Percentiles rank a stretch among this genome's conserved stretches.
Evolutionary conservation across 306 rosid species (phyloP).

Genomic region (Sicyos baderoa): DNA sequence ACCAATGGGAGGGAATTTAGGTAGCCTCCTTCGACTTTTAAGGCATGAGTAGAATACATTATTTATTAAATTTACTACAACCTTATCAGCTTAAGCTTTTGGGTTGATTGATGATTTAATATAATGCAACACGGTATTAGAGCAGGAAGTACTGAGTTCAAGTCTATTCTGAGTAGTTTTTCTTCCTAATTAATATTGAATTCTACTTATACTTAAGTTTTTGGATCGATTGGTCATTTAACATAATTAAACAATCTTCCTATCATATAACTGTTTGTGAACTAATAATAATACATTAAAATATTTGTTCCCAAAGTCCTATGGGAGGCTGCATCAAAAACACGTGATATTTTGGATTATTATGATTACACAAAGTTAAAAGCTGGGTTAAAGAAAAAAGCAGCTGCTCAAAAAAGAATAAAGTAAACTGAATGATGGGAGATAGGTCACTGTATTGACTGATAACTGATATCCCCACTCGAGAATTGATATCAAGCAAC

Average conservation of each 20-base stretch:
- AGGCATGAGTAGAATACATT: background rate
- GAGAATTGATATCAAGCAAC: background rate
- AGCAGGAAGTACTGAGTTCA: too few species aligned
- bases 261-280: background rate
- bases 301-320: background rate
- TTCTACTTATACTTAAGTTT: too few species aligned
- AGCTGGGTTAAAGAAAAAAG: background rate
- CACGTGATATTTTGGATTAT: background rate
- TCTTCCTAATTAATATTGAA: too few species aligned
- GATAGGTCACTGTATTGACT: background rate
- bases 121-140: too few species aligned
- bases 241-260: background rate
- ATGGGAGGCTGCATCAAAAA: background rate
- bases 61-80: too few species aligned
- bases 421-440: background rate
- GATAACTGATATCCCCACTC: background rate
- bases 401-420: background rate
- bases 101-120: too few species aligned
- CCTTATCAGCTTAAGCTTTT: too few species aligned
- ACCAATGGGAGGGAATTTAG: background rate
- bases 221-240: too few species aligned
- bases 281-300: background rate
- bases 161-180: too few species aligned
- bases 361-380: background rate
- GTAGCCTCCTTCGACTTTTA: background rate